Percentiles rank a stretch among this genome's conserved stretches.
Evolutionary conservation across 2,329 filamentous ascomycete genomes (phyloP).

Genomic region (Aspergillus pseudonomiae): DNA sequence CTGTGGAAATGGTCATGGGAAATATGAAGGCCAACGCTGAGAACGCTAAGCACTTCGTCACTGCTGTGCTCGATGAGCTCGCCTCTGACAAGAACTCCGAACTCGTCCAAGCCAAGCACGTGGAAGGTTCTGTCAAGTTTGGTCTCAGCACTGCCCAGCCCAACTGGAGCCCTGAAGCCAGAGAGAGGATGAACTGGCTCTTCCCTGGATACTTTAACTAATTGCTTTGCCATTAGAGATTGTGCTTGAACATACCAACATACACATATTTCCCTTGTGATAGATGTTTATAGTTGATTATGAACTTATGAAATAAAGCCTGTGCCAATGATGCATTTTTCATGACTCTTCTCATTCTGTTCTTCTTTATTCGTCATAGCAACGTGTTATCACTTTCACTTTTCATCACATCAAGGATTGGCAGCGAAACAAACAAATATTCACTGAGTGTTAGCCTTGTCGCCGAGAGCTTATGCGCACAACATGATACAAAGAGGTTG

Average conservation of each 20-base stretch:
- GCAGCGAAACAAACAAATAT: not conserved
- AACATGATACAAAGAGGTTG: not conserved
- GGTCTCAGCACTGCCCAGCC: slow-evolving; percentile 83
- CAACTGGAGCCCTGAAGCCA: slow-evolving; percentile 72
- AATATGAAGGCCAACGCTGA: slow-evolving; percentile 92
- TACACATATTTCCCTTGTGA: slow-evolving; percentile 3
- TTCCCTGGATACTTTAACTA: slow-evolving; percentile 75
- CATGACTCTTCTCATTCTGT: not conserved
- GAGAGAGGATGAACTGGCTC: slow-evolving; percentile 80
- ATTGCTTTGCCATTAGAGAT: not conserved
- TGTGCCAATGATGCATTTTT: not conserved
- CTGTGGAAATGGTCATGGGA: slow-evolving; percentile 94
- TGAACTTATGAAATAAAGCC: slow-evolving; percentile 12
- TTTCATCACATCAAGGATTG: not conserved
- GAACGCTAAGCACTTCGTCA: slow-evolving; percentile 84
- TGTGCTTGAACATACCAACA: not conserved
- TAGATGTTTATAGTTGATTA: slow-evolving; percentile 14
- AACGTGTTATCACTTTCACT: not conserved
- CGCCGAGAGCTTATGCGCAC: not conserved
- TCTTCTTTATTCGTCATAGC: not conserved
- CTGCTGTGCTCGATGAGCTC: slow-evolving; percentile 83
- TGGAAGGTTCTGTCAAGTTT: slow-evolving; percentile 74
- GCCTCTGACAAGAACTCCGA: slow-evolving; percentile 75
- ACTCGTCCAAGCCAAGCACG: slow-evolving; percentile 77
- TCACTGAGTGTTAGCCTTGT: not conserved